These are phyloP conservation scores for Plasmodium blacklocki DNA, from an alignment of 169 alveolate species.

Conservation along the genomic window DNA sequence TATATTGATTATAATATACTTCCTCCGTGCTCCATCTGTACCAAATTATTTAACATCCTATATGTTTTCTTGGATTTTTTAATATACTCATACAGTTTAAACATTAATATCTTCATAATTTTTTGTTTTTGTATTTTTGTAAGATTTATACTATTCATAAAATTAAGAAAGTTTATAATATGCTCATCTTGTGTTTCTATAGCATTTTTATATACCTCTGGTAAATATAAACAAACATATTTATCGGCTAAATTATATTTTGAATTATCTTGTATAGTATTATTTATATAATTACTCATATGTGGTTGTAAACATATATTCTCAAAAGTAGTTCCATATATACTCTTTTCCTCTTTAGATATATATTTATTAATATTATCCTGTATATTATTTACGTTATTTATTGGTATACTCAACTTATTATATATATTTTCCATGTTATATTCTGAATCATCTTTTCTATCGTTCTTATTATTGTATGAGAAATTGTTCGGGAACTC, in stretches of 20 bases:
- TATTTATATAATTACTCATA: conserved; percentile 16
- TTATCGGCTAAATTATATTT: background rate
- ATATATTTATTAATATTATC: background rate
- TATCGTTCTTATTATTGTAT: background rate
- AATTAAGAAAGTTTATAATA: conserved; percentile 20
- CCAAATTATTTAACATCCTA: conserved; percentile 10
- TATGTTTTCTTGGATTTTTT: conserved; percentile 28
- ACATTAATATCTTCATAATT: conserved; percentile 51
- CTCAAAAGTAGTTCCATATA: no score
- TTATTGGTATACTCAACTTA: background rate
- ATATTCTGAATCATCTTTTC: background rate
- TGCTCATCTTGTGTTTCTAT: conserved; percentile 42
- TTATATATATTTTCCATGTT: background rate
- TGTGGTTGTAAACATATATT: background rate
- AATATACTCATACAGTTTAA: conserved; percentile 53
- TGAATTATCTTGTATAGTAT: no score
- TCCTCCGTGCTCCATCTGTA: conserved; percentile 2
- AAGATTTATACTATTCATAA: conserved; percentile 32
- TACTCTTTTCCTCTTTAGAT: no score
- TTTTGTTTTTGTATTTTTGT: conserved; percentile 40
- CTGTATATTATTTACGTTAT: background rate
- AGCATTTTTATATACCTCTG: conserved; percentile 69
- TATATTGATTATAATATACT: no score
- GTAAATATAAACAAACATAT: conserved; percentile 54
- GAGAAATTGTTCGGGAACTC: conserved; percentile 10